These are phyloP conservation scores for Termitomyces sp. DNA, from an alignment of 1,284 basidiomycete genomes.

Conservation along the genomic window DNA sequence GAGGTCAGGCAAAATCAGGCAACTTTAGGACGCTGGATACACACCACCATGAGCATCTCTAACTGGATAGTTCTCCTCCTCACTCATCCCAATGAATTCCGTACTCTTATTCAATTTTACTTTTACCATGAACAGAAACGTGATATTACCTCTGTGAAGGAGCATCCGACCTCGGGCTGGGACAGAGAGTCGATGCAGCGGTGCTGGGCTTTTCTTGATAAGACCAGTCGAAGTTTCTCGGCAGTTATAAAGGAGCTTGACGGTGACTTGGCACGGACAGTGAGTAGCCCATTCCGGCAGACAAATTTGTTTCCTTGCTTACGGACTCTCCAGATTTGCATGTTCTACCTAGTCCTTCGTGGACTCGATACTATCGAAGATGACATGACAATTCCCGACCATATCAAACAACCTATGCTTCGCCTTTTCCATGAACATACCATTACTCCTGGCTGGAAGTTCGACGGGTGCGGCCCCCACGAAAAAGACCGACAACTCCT, in stretches of 20 bases:
- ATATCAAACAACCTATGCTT: slow-evolving; percentile 83
- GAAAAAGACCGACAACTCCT: slow-evolving; percentile 91
- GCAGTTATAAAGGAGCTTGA: slow-evolving; percentile 97
- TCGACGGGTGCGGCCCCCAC: slow-evolving; percentile 75
- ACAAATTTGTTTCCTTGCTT: neutral
- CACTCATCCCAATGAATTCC: slow-evolving; percentile 76
- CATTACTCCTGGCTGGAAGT: slow-evolving; percentile 85
- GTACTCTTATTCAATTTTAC: slow-evolving; percentile 73
- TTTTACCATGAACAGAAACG: slow-evolving; percentile 76
- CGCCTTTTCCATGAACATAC: slow-evolving; percentile 82
- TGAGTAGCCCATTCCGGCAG: slow-evolving; percentile 36
- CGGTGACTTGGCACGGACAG: slow-evolving; percentile 88
- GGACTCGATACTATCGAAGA: slow-evolving; percentile 97
- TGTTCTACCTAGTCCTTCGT: slow-evolving; percentile 94
- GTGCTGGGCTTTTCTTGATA: slow-evolving; percentile 90
- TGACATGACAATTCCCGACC: slow-evolving; percentile 93
- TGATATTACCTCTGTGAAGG: slow-evolving; percentile 70
- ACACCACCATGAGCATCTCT: slow-evolving; percentile 29
- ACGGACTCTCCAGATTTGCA: slow-evolving; percentile 62
- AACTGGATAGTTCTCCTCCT: slow-evolving; percentile 59
- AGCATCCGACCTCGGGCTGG: slow-evolving; percentile 76
- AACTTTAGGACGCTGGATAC: slow-evolving; percentile 6
- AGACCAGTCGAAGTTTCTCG: slow-evolving; percentile 87
- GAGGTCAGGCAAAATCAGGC: slow-evolving; percentile 15
- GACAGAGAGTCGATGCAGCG: slow-evolving; percentile 80